Conservation (phyloP, 2,329 filamentous ascomycete genomes). For the Penicillium crustosum region DNA sequence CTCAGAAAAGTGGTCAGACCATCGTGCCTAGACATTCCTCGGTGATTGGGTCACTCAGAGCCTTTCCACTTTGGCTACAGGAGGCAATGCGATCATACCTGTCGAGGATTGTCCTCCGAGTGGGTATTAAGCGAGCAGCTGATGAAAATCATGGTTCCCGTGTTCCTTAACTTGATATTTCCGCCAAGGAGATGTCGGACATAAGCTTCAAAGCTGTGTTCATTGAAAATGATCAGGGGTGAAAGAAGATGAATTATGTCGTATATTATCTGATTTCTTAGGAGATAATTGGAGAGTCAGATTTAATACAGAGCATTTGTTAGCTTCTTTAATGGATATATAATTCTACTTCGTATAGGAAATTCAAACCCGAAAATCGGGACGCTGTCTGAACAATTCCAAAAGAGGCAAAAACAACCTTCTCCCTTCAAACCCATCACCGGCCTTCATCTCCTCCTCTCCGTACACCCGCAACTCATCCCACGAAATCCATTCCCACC, state of each 20-base stretch:
- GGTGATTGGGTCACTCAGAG: not conserved
- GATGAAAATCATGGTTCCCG: not conserved
- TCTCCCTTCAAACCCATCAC: conserved; percentile 29
- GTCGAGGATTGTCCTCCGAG: conserved; percentile 4
- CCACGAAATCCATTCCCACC: conserved; percentile 57
- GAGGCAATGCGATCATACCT: conserved; percentile 5
- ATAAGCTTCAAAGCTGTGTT: not conserved
- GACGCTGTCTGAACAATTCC: conserved; percentile 46
- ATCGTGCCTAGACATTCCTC: conserved; percentile 38
- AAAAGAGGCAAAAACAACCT: conserved; percentile 51
- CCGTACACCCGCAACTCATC: conserved; percentile 44
- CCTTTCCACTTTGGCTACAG: conserved; percentile 8
- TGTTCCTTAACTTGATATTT: not conserved
- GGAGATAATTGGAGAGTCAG: not conserved
- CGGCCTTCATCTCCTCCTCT: conserved; percentile 23
- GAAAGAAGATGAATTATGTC: not conserved
- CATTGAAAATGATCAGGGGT: no score
- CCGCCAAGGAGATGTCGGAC: not conserved
- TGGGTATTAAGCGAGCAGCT: not conserved
- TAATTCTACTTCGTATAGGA: no score
- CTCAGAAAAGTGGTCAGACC: conserved; percentile 45
- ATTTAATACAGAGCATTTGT: not conserved
- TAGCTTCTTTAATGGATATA: not conserved
- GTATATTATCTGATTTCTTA: not conserved
- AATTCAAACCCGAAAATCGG: conserved; percentile 24